Evolutionary conservation across 1,139 yeast species (phyloP).

Genomic region (Yamadazyma diddensiae): DNA sequence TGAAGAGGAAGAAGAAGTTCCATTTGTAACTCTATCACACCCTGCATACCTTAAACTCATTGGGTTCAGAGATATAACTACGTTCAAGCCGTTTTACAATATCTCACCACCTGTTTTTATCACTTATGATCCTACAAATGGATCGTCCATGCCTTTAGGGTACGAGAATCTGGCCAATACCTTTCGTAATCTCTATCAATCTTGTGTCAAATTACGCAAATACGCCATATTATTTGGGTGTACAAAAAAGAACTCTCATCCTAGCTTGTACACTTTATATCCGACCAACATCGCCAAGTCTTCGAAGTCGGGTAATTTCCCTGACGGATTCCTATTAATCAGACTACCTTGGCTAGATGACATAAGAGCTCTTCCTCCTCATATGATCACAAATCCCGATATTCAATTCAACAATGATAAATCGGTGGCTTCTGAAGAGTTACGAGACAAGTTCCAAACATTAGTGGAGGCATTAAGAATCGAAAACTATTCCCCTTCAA

Average conservation of each 20-base stretch:
- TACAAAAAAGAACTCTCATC: constrained; percentile 50
- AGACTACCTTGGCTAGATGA: constrained; percentile 67
- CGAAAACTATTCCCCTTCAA: constrained; percentile 49
- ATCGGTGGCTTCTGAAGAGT: constrained; percentile 10
- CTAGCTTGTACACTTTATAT: constrained; percentile 57
- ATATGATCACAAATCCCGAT: constrained; percentile 12
- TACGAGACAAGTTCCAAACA: constrained; percentile 17
- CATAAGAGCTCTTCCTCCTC: constrained; percentile 47
- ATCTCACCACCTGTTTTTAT: constrained; percentile 58
- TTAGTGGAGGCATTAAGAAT: constrained; percentile 16
- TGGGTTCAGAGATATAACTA: constrained; percentile 56
- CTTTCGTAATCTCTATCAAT: constrained; percentile 63
- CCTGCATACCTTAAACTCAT: constrained; percentile 52
- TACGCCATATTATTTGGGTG: constrained; percentile 77
- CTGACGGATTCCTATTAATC: constrained; percentile 62
- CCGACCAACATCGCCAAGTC: constrained; percentile 44
- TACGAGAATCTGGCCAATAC: constrained; percentile 64
- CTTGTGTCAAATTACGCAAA: constrained; percentile 49
- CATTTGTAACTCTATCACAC: constrained; percentile 13
- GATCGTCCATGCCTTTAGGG: constrained; percentile 28
- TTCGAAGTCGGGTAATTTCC: constrained; percentile 29
- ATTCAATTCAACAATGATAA: constrained; percentile 9
- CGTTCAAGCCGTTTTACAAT: constrained; percentile 51
- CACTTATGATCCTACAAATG: constrained; percentile 39
- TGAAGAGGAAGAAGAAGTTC: constrained; percentile 15